These are phyloP conservation scores for Emmonsiellopsis sp. DNA, from an alignment of 2,329 filamentous ascomycete species.

Conservation along the genomic window DNA sequence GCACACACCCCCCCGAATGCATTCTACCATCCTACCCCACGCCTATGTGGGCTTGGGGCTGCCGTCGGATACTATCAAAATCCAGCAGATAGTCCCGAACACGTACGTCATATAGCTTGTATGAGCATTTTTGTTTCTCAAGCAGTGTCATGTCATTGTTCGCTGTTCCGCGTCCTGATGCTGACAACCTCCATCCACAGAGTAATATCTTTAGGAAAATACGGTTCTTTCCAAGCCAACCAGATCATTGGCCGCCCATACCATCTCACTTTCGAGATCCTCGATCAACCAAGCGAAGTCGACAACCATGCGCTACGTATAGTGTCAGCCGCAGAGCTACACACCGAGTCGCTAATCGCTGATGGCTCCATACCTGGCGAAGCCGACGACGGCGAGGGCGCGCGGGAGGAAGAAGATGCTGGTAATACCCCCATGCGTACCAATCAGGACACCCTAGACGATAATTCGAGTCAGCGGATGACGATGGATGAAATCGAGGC, in stretches of 20 bases:
- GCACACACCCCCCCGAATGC: conserved; percentile 19
- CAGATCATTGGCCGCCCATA: conserved; percentile 85
- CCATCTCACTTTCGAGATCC: conserved; percentile 81
- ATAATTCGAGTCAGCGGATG: conserved; percentile 62
- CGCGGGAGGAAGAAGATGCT: conserved; percentile 25
- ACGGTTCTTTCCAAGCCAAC: conserved; percentile 82
- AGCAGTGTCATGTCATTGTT: conserved; percentile 3
- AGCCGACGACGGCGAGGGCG: conserved; percentile 24
- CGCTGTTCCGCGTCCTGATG: conserved; percentile 16
- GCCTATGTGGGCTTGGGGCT: conserved; percentile 28
- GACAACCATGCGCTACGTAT: conserved; percentile 60
- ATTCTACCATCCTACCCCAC: conserved; percentile 29
- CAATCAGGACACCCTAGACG: conserved; percentile 55
- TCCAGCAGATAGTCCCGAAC: conserved; percentile 52
- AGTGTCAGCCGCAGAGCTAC: conserved; percentile 70
- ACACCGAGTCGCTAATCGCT: conserved; percentile 61
- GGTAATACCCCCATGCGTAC: conserved; percentile 47
- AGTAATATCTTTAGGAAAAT: conserved; percentile 82
- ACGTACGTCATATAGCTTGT: conserved; percentile 45
- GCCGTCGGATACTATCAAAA: conserved; percentile 48
- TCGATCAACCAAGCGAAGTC: conserved; percentile 58
- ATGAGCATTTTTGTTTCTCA: conserved; percentile 14
- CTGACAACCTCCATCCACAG: conserved; percentile 39
- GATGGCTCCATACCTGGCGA: conserved; percentile 25
- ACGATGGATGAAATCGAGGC: conserved; percentile 62